Evolutionary conservation across 2,329 filamentous ascomycete genomes (phyloP), one percentile per base, ranked within the genome.

Genomic region (Botryotinia globosa): DNA sequence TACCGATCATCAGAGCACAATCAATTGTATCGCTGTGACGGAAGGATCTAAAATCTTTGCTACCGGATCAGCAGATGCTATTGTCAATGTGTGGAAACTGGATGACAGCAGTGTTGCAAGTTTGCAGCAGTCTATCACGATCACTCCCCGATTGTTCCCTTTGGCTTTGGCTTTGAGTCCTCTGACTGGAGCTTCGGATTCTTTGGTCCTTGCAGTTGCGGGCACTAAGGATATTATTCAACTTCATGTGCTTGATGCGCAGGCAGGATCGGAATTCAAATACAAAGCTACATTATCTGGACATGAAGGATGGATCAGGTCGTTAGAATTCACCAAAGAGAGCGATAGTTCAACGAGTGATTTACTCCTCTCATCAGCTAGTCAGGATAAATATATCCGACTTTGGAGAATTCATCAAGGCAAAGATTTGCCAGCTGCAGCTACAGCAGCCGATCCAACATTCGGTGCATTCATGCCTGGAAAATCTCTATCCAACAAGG

Each of bases 361-460:
- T 80, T 81, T 97, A 6, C 83, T 98, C 34, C 87, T 99, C 32
- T 94, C 95, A 0, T 98, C 95, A 18, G 94, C 94, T 34, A 98
- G 95, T 80, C 96, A 99, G 81, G 96, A 99, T 82, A 98, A 97
- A 83, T 99, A 98, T 79, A 91, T 98, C 73, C 92, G 96, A 58
- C 87, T 99, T 51, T 99, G 96, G 96, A 89, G 94, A 73, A 84
- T 99, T 51, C 92, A 92, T 75, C 85, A 88, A 74, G 93, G 93
- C 48, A 87, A 87, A 73, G 88, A 90, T 48, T 83, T 92, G 2
- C 89, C 90, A 1, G 83, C 85, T 0, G 84, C 87, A 67, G 87
- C 86, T 56, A 84, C 83, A 10, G 84, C 86, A 1, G 83, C 88
- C 18, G 89, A 92, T 74, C 86, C 88, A 4, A 83, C 87, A 32